phyloP scores from a whole-genome alignment of 805 yeast species.

The Cyberlindnera nakhonratchasimensis region DNA sequence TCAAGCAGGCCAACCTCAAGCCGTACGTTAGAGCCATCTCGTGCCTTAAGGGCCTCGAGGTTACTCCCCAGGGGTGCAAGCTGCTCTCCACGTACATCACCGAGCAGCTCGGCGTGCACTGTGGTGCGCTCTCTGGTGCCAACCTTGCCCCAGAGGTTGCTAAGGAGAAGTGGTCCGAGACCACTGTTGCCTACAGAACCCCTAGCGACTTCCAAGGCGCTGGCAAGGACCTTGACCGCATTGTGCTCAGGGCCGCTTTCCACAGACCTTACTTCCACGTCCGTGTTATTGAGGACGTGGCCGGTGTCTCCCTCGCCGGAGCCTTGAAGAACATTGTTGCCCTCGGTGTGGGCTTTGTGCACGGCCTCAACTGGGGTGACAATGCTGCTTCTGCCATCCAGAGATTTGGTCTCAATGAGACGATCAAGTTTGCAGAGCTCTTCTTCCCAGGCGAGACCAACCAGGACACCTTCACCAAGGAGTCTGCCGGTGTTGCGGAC shows the following conservation, averaged over 20 bases:
- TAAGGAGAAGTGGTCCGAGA: constrained; percentile 92
- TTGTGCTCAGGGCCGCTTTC: constrained; percentile 74
- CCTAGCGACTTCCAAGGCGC: constrained; percentile 57
- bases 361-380: constrained; percentile 98
- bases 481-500: constrained; percentile 97
- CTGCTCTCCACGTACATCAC: constrained; percentile 76
- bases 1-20: constrained; percentile 65
- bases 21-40: constrained; percentile 83
- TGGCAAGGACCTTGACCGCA: constrained; percentile 56
- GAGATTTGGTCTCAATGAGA: constrained; percentile 92
- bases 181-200: constrained; percentile 85
- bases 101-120: constrained; percentile 76
- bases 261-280: constrained; percentile 99
- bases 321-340: constrained; percentile 97
- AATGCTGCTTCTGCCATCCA: constrained; percentile 97
- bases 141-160: constrained; percentile 98
- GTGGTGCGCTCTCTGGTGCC: constrained; percentile 97
- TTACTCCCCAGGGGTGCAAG: constrained; percentile 79
- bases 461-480: constrained; percentile 78
- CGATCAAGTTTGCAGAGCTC: constrained; percentile 76
- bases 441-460: constrained; percentile 58
- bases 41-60: constrained; percentile 88
- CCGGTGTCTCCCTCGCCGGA: constrained; percentile 95
- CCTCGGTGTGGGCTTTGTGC: constrained; percentile 94
- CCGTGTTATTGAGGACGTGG: constrained; percentile 84